Evolutionary conservation across 108 stramenopile species (phyloP), one percentile per base, ranked within the genome.

Genomic region (Aurantiochytrium sp.): DNA sequence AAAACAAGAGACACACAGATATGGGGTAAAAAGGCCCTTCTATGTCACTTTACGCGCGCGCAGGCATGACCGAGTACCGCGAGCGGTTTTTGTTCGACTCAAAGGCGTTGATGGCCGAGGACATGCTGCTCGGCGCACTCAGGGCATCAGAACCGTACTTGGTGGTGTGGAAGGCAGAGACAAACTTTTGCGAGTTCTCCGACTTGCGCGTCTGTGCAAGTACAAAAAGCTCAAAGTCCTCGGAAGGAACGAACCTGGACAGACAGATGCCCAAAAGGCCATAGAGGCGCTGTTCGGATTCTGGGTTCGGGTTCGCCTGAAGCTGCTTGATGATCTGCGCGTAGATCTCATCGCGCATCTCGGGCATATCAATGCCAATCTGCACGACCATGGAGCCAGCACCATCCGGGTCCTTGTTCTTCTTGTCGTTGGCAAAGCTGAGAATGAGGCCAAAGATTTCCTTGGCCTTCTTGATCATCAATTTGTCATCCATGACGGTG

Each of bases 331-430:
- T 59, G 60, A 92, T 71, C 59, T 90, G 90, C 45, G 59, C 16
- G 89, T 90, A 92, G 59, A 91, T 76, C 58, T 92, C 92, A 57
- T 92, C 92, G 4, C 90, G 90, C 0, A 87, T 72, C 18, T 43
- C 59, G 59, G 58, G 12, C 35, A 35, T 35, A 3, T 89, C 88
- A n/a, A 88, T n/a, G 25, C 88, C 90, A 28, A 58, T 91, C 23
- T 69, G 88, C 1, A 91, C 21, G 55, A 91, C 51, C 4, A 4
- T n/a, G n/a, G 88, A 23, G 14, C 87, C 90, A 5, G 87, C 28
- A 71, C 28, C 69, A 25, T 88, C 90, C 23, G 90, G 90, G 44
- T 88, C 42, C 12, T 87, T 44, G 58, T 44, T 44, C 58, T 91
- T 88, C 88, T 91, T 91, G 72, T 91, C 90, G 18, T 73, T 1